Evolutionary conservation across 1,284 basidiomycete genomes (phyloP), one percentile per base, ranked within the genome.

Genomic region (Amylostereum areolatum): DNA sequence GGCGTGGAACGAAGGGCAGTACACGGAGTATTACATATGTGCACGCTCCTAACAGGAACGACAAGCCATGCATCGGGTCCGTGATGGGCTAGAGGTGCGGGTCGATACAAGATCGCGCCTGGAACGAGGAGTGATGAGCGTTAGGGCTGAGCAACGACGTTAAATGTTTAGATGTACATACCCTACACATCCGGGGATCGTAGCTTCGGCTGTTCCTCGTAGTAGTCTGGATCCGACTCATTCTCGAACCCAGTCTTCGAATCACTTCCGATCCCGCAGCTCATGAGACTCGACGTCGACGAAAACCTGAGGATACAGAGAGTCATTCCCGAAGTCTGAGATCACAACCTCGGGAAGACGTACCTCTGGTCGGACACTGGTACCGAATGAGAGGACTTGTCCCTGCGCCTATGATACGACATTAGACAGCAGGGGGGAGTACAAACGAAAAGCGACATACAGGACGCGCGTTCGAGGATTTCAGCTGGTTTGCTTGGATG

Each of bases 201-300:
- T 9, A 35, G 34, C 34, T 8, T 35, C n/a, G 8, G 34, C 28
- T 43, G 27, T 29, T 8, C 25, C 25, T 11, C 41, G 6, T 18
- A 6, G 41, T 43, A 43, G 28, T 43, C 27, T 5, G 41, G 12
- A 24, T 43, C 25, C 11, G 41, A 43, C n/a, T 8, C 25, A 8
- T 43, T 28, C 25, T 43, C 33, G n/a, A 47, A 36, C 25, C 29
- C 46, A 11, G n/a, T 31, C 46, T 47, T 47, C 27, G 36, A 47
- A 11, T 47, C 46, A 11, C 43, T 24, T 41, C 35, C 35, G 37
- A 35, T 52, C 36, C 34, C 29, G 9, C 50, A 60, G 52, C 51
- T 59, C 56, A 44, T 60, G 60, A 18, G 55, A 55, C 51, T 62
- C 60, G 36, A 62, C 59, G n/a, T 59, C 57, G 32, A 60, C 53